These are phyloP conservation scores for Yamadazyma spencermartinsiae DNA, from an alignment of 1,139 yeast species.

Conservation along the genomic window DNA sequence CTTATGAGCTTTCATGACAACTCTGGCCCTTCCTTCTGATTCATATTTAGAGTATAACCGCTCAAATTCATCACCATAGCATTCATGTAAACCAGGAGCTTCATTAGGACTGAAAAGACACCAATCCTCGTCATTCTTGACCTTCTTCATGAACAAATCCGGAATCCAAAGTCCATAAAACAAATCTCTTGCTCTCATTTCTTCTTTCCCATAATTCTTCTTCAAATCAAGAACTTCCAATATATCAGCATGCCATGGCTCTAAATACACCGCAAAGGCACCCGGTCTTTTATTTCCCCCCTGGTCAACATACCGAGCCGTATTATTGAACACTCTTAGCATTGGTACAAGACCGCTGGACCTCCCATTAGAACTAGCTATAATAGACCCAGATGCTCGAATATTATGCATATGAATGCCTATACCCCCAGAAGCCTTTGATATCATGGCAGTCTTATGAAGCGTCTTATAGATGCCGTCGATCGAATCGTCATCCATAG, in stretches of 20 bases:
- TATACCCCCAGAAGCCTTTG: constrained; percentile 61
- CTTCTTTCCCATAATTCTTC: constrained; percentile 61
- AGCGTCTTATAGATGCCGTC: constrained; percentile 59
- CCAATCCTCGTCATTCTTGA: constrained; percentile 51
- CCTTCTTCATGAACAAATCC: constrained; percentile 58
- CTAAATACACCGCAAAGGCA: constrained; percentile 60
- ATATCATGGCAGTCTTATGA: constrained; percentile 54
- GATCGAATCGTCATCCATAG: constrained; percentile 59
- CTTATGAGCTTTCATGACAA: constrained; percentile 49
- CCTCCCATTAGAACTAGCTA: constrained; percentile 54
- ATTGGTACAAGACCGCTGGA: constrained; percentile 60
- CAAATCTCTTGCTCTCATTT: constrained; percentile 54
- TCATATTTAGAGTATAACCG: constrained; percentile 48
- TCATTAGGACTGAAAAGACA: constrained; percentile 55
- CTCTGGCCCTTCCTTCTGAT: constrained; percentile 36
- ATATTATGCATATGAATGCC: constrained; percentile 59
- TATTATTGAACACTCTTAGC: constrained; percentile 58
- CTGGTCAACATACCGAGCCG: constrained; percentile 63
- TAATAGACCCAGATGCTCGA: constrained; percentile 50
- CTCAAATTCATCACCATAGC: constrained; percentile 51
- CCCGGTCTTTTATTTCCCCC: constrained; percentile 67
- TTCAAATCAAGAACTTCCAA: constrained; percentile 52
- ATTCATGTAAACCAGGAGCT: constrained; percentile 52
- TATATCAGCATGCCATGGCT: constrained; percentile 63
- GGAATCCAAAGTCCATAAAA: constrained; percentile 63